phyloP scores from a whole-genome alignment of 805 yeast species.

The Starmerella sp. region DNA sequence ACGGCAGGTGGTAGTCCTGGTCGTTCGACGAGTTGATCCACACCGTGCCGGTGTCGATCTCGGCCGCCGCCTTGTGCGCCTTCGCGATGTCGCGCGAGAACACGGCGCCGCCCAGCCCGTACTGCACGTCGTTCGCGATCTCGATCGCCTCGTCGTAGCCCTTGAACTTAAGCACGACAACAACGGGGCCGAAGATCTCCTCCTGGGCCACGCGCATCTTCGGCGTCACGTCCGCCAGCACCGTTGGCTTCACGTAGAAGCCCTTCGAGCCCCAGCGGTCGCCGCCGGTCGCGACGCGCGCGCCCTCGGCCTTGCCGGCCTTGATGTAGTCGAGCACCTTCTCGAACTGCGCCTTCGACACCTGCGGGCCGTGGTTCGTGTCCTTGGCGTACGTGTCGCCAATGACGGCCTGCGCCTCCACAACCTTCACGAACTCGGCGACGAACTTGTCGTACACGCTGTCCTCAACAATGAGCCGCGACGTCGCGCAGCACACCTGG shows the following conservation, averaged over 20 bases:
- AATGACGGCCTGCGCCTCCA: slow-evolving; percentile 39
- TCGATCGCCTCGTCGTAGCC: slow-evolving; percentile 71
- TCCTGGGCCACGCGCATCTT: slow-evolving; percentile 68
- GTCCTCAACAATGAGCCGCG: slow-evolving; percentile 82
- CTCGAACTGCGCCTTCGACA: slow-evolving; percentile 65
- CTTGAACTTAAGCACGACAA: slow-evolving; percentile 67
- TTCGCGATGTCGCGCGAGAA: slow-evolving; percentile 67
- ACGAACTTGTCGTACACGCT: slow-evolving; percentile 68
- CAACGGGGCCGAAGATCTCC: slow-evolving; percentile 94
- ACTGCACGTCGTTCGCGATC: slow-evolving; percentile 67
- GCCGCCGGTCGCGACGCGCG: slow-evolving; percentile 68
- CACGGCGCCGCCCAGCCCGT: slow-evolving; percentile 71
- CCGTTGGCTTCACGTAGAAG: slow-evolving; percentile 52
- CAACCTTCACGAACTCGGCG: slow-evolving; percentile 44
- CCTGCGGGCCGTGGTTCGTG: slow-evolving; percentile 85
- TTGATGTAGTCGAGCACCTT: slow-evolving; percentile 69
- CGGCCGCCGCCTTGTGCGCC: slow-evolving; percentile 63
- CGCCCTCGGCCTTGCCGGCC: slow-evolving; percentile 68
- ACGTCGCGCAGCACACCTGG: slow-evolving; percentile 92
- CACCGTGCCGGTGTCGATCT: slow-evolving; percentile 75
- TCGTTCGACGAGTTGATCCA: slow-evolving; percentile 89
- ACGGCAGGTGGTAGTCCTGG: slow-evolving; percentile 77
- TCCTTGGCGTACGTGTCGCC: slow-evolving; percentile 79
- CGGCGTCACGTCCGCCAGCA: slow-evolving; percentile 70
- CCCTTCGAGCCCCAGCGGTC: slow-evolving; percentile 54